Conservation (phyloP, 2,329 filamentous ascomycete genomes). For the Talaromyces sp. region DNA sequence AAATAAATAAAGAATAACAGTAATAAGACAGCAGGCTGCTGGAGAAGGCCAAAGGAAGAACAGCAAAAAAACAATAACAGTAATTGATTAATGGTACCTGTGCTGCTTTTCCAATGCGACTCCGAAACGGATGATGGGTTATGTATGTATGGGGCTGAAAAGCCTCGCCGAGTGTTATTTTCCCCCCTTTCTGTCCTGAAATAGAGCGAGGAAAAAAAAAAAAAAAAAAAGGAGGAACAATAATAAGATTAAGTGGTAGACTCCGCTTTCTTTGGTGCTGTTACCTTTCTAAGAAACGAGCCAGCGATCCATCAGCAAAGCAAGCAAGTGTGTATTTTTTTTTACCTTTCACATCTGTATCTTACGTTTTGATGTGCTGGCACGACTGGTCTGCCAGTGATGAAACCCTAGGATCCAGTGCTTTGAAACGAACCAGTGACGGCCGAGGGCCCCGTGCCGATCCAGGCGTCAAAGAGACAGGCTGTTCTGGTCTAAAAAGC, state of each 20-base stretch:
- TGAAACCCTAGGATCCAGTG: slow-evolving; percentile 48
- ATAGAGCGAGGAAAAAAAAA: too few species aligned
- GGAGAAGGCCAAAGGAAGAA: background rate
- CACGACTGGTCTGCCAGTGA: slow-evolving; percentile 76
- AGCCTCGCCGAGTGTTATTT: background rate
- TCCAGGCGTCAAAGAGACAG: slow-evolving; percentile 27
- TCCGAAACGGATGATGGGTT: background rate
- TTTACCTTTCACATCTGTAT: slow-evolving; percentile 7
- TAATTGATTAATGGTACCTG: background rate
- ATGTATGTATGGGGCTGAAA: slow-evolving; percentile 1
- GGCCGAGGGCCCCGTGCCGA: slow-evolving; percentile 30
- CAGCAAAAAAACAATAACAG: background rate
- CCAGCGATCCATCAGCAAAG: background rate
- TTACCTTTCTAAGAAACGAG: background rate
- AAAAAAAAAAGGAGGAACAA: background rate
- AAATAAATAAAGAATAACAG: background rate
- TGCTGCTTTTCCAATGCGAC: background rate
- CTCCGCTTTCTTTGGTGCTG: background rate
- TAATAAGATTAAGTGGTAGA: background rate
- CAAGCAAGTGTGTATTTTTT: background rate
- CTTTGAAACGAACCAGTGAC: slow-evolving; percentile 38
- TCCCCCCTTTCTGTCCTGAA: background rate
- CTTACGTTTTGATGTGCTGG: slow-evolving; percentile 67
- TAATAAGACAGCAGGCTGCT: background rate
- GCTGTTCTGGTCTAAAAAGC: slow-evolving; percentile 13